These are phyloP conservation scores for Lasiodiplodia hormozganensis DNA, from an alignment of 2,329 filamentous ascomycete genomes.

Conservation along the genomic window DNA sequence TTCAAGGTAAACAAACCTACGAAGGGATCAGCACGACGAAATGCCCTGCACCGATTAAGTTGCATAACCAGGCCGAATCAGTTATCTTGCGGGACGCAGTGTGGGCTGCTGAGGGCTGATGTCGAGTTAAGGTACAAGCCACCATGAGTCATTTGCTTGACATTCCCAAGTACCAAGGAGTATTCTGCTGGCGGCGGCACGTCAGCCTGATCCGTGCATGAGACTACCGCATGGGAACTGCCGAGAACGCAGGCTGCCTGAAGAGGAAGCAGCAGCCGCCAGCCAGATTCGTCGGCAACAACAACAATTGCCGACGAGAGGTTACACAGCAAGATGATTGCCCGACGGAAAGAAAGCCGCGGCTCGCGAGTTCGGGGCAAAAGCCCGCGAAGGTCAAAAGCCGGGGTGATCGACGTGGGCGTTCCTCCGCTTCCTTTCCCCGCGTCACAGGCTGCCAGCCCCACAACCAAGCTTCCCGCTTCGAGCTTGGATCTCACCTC, in stretches of 20 bases:
- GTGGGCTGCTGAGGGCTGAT: neutral
- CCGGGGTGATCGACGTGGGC: constrained; percentile 1
- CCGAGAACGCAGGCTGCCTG: neutral
- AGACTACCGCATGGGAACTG: too few relatives aligned
- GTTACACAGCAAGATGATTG: neutral
- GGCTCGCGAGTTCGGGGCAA: neutral
- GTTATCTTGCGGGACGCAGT: too few relatives aligned
- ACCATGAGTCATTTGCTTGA: neutral
- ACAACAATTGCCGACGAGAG: constrained; percentile 6
- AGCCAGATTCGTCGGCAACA: neutral
- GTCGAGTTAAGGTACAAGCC: neutral
- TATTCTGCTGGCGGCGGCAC: too few relatives aligned
- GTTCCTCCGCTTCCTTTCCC: constrained; percentile 8
- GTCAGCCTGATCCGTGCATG: neutral
- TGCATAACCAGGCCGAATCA: too few relatives aligned
- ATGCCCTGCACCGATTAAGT: too few relatives aligned
- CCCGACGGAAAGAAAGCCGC: constrained; percentile 21
- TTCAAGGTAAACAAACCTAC: too few relatives aligned
- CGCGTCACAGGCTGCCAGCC: constrained; percentile 1
- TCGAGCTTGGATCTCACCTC: constrained; percentile 8
- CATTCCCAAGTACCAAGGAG: neutral
- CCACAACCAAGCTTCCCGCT: constrained; percentile 20
- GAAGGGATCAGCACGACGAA: too few relatives aligned
- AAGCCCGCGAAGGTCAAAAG: neutral
- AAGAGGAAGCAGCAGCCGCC: neutral